Percentiles rank a stretch among this genome's conserved stretches.
Conservation (phyloP, 768 basidiomycete genomes). For the Lactarius deliciosus region DNA sequence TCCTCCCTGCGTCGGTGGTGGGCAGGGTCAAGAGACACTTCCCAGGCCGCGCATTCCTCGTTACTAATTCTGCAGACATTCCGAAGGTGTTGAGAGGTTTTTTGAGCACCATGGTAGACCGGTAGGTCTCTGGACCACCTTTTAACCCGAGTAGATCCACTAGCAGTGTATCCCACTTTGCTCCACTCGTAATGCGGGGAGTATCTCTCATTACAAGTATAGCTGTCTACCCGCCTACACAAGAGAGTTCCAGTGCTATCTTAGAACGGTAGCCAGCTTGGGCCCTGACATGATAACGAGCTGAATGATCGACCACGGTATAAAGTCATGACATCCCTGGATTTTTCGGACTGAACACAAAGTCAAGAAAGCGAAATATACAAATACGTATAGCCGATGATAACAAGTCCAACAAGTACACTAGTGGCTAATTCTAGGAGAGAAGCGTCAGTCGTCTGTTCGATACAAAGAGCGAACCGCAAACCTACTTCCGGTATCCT, state of each 20-base stretch:
- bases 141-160: background rate
- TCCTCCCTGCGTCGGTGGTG: background rate
- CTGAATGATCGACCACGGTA: background rate
- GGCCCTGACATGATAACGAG: background rate
- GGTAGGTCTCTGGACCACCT: background rate
- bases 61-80: constrained; percentile 61
- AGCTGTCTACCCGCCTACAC: too few species aligned
- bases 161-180: background rate
- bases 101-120: constrained; percentile 40
- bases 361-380: constrained; percentile 8
- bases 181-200: background rate
- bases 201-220: too few species aligned
- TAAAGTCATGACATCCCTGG: background rate
- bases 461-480: background rate
- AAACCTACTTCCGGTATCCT: constrained; percentile 78
- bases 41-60: constrained; percentile 59
- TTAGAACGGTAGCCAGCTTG: too few species aligned
- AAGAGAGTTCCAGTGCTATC: too few species aligned
- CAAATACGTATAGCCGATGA: constrained; percentile 19
- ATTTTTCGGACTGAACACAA: background rate
- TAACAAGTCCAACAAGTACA: constrained; percentile 16
- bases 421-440: constrained; percentile 19
- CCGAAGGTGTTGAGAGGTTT: constrained; percentile 63
- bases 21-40: constrained; percentile 59
- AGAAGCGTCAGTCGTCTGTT: background rate